A percentile compares a stretch with the other conserved stretches of the same genome.
Conservation (phyloP, 345 rosid species). For the Syzygium oleosum region DNA sequence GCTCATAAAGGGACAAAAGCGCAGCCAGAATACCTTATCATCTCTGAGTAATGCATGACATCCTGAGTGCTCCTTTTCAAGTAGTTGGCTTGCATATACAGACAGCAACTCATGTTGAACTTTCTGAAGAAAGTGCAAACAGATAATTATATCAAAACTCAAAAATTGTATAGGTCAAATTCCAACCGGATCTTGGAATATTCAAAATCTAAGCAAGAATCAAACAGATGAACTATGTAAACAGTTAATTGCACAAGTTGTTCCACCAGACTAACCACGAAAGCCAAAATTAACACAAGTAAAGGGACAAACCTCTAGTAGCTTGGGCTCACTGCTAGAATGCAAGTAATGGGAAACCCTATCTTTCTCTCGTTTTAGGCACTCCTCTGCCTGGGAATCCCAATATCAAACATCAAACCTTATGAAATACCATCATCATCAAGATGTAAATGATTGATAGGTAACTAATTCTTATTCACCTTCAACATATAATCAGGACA, state of each 20-base stretch:
- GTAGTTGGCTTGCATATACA: conserved; percentile 47
- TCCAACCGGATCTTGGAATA: not conserved
- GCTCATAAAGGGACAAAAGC: not conserved
- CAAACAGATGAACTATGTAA: not conserved
- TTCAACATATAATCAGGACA: conserved; percentile 61
- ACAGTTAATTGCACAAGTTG: not conserved
- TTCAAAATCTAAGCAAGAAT: not conserved
- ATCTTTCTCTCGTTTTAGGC: conserved; percentile 83
- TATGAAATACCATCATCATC: not conserved
- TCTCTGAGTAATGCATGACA: conserved; percentile 82
- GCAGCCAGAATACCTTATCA: conserved; percentile 50
- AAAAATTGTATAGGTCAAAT: not conserved
- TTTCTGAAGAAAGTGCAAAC: conserved; percentile 38
- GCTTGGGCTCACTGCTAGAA: conserved; percentile 77
- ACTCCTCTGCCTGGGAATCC: conserved; percentile 76
- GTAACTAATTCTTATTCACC: conserved; percentile 7
- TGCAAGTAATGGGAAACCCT: conserved; percentile 87
- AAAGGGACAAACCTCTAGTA: conserved; percentile 71
- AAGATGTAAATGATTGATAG: not conserved
- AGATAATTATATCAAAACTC: not conserved
- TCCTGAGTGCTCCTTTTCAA: conserved; percentile 93
- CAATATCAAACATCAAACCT: not conserved
- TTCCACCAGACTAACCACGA: not conserved
- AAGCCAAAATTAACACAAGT: not conserved
- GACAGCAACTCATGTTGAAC: conserved; percentile 86